A percentile compares a stretch with the other conserved stretches of the same genome.
Evolutionary conservation across 129 eudicot species (phyloP).

Genomic region (Deinandra increscens): DNA sequence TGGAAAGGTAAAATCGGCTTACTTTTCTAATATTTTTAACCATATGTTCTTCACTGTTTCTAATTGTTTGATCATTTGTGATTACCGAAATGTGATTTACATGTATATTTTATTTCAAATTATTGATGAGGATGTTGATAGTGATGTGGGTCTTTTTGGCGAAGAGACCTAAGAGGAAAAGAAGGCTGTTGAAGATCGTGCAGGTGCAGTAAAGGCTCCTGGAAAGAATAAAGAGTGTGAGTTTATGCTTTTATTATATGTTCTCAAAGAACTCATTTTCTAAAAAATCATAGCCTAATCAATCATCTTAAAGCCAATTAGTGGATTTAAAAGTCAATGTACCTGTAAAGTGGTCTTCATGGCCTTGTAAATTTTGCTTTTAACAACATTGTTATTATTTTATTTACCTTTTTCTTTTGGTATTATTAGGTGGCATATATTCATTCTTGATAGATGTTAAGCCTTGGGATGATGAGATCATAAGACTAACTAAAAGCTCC

Average conservation of each 20-base stretch:
- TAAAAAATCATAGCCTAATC: too few relatives aligned
- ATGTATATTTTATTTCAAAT: constrained; percentile 38
- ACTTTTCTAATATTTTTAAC: not conserved
- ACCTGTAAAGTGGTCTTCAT: too few relatives aligned
- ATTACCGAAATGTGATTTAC: not conserved
- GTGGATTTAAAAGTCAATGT: too few relatives aligned
- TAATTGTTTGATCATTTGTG: not conserved
- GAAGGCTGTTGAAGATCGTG: constrained; percentile 91
- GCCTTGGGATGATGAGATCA: too few relatives aligned
- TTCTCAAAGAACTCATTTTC: too few relatives aligned
- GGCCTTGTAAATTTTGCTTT: too few relatives aligned
- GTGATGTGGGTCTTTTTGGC: constrained; percentile 84
- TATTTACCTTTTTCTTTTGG: too few relatives aligned
- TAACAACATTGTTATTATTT: too few relatives aligned
- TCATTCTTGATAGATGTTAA: too few relatives aligned
- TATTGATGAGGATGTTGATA: constrained; percentile 77
- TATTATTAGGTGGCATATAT: too few relatives aligned
- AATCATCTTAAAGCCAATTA: too few relatives aligned
- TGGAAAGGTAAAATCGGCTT: constrained; percentile 37
- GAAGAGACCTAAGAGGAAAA: constrained; percentile 99
- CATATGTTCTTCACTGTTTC: not conserved
- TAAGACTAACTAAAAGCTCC: too few relatives aligned
- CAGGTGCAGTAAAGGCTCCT: constrained; percentile 77
- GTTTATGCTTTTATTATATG: constrained; percentile 22
- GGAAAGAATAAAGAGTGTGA: constrained; percentile 90